phyloP scores from a whole-genome alignment of 208 protist genomes.

The Wallacemonas sp. region DNA sequence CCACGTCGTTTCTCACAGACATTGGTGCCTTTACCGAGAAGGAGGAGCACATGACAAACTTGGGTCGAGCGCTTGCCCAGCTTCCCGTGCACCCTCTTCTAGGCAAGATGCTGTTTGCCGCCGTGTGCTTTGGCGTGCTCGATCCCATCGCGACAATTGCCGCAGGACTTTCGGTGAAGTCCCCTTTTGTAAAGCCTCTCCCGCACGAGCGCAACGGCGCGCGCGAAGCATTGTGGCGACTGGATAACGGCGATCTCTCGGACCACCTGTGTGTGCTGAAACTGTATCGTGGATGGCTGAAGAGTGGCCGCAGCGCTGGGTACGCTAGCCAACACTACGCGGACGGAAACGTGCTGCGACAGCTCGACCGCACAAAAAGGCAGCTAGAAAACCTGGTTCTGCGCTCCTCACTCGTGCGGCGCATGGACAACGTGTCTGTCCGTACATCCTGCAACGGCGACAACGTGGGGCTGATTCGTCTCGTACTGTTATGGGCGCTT shows the following conservation, averaged over 20 bases:
- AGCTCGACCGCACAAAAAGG: constrained; percentile 77
- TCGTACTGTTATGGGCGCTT: constrained; percentile 78
- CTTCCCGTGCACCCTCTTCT: constrained; percentile 87
- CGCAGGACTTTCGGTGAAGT: constrained; percentile 81
- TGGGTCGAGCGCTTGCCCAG: constrained; percentile 77
- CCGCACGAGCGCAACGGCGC: constrained; percentile 42
- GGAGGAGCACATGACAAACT: constrained; percentile 72
- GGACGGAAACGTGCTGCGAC: constrained; percentile 67
- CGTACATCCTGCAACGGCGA: constrained; percentile 54
- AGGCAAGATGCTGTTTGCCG: constrained; percentile 91
- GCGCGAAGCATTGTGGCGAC: constrained; percentile 30
- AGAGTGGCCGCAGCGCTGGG: constrained; percentile 45
- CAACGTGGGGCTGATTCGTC: constrained; percentile 70
- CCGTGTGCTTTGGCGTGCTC: constrained; percentile 82
- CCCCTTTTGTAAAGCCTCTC: constrained; percentile 72
- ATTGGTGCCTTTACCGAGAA: constrained; percentile 80
- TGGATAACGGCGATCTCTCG: constrained; percentile 62
- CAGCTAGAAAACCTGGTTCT: constrained; percentile 77
- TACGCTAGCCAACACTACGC: constrained; percentile 71
- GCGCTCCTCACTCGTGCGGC: constrained; percentile 55
- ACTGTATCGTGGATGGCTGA: constrained; percentile 70
- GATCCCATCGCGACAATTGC: constrained; percentile 87
- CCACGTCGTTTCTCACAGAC: constrained; percentile 76
- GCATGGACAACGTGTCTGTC: constrained; percentile 34
- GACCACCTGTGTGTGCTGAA: constrained; percentile 78